Conservation (phyloP, 805 yeast genomes). For the Kregervanrija pseudodelftensis region DNA sequence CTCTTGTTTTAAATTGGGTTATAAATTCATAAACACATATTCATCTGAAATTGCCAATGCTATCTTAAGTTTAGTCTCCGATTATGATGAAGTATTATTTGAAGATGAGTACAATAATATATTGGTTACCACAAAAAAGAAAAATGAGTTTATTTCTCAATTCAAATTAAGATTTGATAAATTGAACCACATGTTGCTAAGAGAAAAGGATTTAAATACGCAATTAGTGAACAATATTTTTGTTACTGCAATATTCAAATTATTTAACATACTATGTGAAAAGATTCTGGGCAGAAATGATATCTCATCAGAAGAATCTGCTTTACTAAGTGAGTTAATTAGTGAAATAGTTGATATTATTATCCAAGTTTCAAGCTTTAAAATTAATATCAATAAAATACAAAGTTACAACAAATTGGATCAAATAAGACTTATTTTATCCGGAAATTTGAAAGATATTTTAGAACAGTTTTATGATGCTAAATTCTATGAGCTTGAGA, state of each 20-base stretch:
- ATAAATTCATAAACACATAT: conserved; percentile 10
- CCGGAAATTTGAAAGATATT: conserved; percentile 36
- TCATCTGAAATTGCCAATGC: conserved; percentile 6
- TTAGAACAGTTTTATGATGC: conserved; percentile 46
- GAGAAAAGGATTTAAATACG: conserved; percentile 14
- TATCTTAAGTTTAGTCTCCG: conserved; percentile 8
- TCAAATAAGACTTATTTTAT: conserved; percentile 22
- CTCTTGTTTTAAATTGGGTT: conserved; percentile 17
- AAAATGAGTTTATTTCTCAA: conserved; percentile 5
- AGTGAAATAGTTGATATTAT: conserved; percentile 7
- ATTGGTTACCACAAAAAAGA: conserved; percentile 3
- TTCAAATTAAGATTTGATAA: conserved; percentile 11
- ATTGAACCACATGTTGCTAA: conserved; percentile 10
- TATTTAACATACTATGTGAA: conserved; percentile 14
- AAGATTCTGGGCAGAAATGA: conserved; percentile 17
- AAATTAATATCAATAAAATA: conserved; percentile 11
- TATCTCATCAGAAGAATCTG: conserved; percentile 29
- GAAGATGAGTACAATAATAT: conserved; percentile 16
- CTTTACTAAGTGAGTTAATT: conserved; percentile 13
- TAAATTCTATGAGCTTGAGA: conserved; percentile 40
- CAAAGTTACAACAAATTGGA: conserved; percentile 23
- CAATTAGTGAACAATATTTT: conserved; percentile 15
- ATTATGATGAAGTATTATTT: conserved; percentile 13
- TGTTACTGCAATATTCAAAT: conserved; percentile 11
- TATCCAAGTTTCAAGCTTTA: conserved; percentile 1